phyloP scores from a whole-genome alignment of 768 basidiomycete species.

The Tulasnella sp. region DNA sequence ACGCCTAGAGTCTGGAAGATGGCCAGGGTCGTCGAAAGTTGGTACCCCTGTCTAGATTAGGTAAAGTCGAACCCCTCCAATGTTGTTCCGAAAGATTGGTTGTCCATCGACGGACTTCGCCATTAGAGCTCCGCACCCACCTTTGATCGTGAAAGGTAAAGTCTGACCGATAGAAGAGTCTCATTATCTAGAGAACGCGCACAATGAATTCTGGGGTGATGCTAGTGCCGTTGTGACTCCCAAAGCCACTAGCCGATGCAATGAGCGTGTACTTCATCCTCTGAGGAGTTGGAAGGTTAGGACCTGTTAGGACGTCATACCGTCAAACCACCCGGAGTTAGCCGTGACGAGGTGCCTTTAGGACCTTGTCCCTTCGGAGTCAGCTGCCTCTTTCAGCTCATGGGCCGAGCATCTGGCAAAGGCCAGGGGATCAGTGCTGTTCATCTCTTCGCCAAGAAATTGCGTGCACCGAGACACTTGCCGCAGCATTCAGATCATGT shows the following conservation, averaged over 20 bases:
- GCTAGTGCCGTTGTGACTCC: background rate
- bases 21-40: background rate
- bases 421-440: background rate
- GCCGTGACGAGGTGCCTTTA: background rate
- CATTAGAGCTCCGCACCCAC: background rate
- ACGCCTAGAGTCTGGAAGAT: background rate
- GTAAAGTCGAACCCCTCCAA: background rate
- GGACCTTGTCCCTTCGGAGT: background rate
- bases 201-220: background rate
- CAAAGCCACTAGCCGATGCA: background rate
- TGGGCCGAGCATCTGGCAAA: background rate
- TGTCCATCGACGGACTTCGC: background rate
- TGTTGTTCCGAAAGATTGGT: background rate
- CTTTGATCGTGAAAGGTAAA: background rate
- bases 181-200: background rate
- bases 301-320: background rate
- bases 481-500: background rate
- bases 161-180: background rate
- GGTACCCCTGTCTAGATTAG: background rate
- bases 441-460: background rate
- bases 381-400: background rate
- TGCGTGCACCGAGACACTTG: background rate
- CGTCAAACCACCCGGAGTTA: background rate
- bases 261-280: background rate
- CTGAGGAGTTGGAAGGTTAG: background rate